Conservation (phyloP, 169 alveolate species). For the Sarcocystis neurona region DNA sequence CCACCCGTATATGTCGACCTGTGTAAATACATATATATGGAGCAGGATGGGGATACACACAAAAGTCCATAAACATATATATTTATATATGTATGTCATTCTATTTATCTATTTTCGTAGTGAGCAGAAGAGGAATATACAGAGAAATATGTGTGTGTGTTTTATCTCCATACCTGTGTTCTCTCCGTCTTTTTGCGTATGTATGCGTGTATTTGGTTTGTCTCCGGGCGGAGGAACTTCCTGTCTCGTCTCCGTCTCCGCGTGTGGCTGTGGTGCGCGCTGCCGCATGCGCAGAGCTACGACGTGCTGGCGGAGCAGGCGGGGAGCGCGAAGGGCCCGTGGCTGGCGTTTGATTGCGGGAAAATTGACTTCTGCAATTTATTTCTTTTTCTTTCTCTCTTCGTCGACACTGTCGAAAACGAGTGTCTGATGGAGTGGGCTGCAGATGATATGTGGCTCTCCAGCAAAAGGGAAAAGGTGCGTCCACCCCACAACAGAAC, state of each 20-base stretch:
- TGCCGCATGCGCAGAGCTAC: neutral
- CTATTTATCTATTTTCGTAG: neutral
- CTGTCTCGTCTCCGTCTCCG: neutral
- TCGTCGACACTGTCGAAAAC: constrained; percentile 50
- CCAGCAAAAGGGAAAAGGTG: neutral
- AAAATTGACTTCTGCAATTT: constrained; percentile 48
- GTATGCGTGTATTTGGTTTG: neutral
- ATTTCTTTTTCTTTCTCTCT: constrained; percentile 37
- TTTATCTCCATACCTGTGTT: neutral
- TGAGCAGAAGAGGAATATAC: too few relatives aligned
- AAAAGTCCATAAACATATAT: too few relatives aligned
- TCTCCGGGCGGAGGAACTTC: too few relatives aligned
- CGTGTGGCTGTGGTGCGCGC: neutral
- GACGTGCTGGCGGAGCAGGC: constrained; percentile 6
- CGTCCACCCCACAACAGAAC: neutral
- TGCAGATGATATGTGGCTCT: neutral
- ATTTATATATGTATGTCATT: too few relatives aligned
- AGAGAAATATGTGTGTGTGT: too few relatives aligned
- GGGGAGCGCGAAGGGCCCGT: constrained; percentile 44
- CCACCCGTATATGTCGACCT: too few relatives aligned
- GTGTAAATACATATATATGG: neutral
- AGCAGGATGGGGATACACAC: neutral
- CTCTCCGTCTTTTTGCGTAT: neutral
- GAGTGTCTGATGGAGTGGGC: neutral
- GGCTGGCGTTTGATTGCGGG: constrained; percentile 60